Evolutionary conservation across 2,329 filamentous ascomycete species (phyloP), one percentile per base, ranked within the genome.

Genomic region (Cladosporium colombiae): DNA sequence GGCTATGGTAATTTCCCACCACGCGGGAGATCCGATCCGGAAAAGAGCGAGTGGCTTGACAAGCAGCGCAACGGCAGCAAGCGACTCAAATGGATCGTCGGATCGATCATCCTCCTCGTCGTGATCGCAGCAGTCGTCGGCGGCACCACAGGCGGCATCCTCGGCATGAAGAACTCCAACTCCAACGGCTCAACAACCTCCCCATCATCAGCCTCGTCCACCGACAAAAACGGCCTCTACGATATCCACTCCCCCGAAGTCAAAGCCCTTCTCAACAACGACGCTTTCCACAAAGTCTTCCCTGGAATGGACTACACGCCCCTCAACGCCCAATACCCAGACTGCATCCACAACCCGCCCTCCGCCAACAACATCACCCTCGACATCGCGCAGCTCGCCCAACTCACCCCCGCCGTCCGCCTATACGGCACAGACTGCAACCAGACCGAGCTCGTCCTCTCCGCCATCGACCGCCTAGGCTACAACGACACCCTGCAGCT

Each of bases 341-440:
- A 89, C 46, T 98, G 94, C 78, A 69, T 93, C 35, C 81, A 84
- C 64, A 85, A 89, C 71, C 91, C 91, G 0, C 91, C 94, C 0
- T 93, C 89, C 37, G 94, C 97, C 76, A 97, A 98, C 81, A 97
- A 98, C 76, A 84, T 98, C 70, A 98, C 95, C 0, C 88, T 92
- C 62, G 94, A 98, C 76, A 82, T 97, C 66, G 94, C 95, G 1
- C 89, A 97, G 11, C 87, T 98, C 61, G 93, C 91, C 14, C 93
- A 97, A 76, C 83, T 98, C 52, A 97, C 93, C 67, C 93, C 96
- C 76, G 89, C 88, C 3, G 86, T 98, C 57, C 89, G 94, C 8
- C 83, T 97, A 0, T 98, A 98, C 76, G 94, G 94, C 59, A 98
- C 92, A 14, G 94, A 98, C 80, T 98, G 94, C 84, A 97, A 97